Evolutionary conservation across 2,329 filamentous ascomycete species (phyloP).

Genomic region (Phialophora macrospora): DNA sequence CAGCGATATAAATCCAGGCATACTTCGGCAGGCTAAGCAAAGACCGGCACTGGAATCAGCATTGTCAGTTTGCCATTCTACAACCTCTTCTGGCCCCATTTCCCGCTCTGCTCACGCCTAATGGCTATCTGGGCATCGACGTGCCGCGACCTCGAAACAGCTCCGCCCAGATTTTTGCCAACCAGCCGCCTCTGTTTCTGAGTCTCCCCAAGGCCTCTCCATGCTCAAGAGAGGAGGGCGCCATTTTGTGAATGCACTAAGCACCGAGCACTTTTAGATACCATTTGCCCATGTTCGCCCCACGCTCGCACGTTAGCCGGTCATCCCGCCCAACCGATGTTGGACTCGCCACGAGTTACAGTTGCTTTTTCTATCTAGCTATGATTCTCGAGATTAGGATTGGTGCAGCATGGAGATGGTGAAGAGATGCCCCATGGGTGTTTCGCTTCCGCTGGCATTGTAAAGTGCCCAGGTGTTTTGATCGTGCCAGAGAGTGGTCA

Average conservation of each 20-base stretch:
- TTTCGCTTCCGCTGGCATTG: not conserved
- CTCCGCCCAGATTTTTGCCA: not conserved
- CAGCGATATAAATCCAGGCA: conserved; percentile 13
- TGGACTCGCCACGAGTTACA: not conserved
- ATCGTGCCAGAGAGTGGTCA: not conserved
- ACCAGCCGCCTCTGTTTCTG: not conserved
- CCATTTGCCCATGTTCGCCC: not conserved
- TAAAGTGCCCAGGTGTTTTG: not conserved
- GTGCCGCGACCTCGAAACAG: not conserved
- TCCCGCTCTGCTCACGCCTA: not conserved
- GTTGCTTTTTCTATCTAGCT: not conserved
- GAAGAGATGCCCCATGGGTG: not conserved
- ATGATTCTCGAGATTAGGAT: not conserved
- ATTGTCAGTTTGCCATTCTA: conserved; percentile 9
- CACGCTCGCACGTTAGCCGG: not conserved
- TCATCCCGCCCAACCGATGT: not conserved
- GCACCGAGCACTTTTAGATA: not conserved
- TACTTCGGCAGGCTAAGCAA: not conserved
- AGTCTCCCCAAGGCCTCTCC: not conserved
- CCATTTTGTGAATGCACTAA: not conserved
- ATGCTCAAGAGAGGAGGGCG: not conserved
- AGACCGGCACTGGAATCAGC: not conserved
- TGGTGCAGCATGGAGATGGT: not conserved
- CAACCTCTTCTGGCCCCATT: conserved; percentile 1
- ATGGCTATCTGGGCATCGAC: not conserved